Evolutionary conservation across 1,284 basidiomycete genomes (phyloP).

Genomic region (Schizophyllum commune): DNA sequence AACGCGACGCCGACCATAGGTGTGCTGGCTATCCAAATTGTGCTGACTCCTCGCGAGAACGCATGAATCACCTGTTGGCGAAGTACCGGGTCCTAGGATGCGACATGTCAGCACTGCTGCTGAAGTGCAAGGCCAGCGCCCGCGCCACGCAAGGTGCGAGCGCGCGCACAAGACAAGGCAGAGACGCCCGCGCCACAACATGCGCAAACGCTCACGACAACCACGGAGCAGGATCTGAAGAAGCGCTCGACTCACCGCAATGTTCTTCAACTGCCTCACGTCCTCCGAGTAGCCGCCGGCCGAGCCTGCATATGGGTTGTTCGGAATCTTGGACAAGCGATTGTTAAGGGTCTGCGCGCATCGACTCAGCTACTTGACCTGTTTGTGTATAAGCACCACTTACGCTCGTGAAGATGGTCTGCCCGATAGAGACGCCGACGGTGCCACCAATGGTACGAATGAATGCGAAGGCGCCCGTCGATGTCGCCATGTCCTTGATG

Average conservation of each 20-base stretch:
- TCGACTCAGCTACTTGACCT: neutral
- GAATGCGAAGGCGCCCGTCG: slow-evolving; percentile 65
- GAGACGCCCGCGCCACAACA: no score
- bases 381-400: slow-evolving; percentile 16
- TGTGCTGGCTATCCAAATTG: slow-evolving; percentile 67
- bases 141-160: slow-evolving; percentile 5
- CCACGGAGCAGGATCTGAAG: neutral
- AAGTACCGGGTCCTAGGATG: slow-evolving; percentile 35
- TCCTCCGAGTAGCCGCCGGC: slow-evolving; percentile 48
- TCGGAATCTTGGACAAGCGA: slow-evolving; percentile 30
- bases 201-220: neutral
- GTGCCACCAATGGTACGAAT: slow-evolving; percentile 76
- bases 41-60: slow-evolving; percentile 60
- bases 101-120: neutral
- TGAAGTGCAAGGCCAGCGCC: slow-evolving; percentile 4
- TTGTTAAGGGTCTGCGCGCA: slow-evolving; percentile 33
- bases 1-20: slow-evolving; percentile 53
- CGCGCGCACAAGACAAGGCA: neutral
- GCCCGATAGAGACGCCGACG: slow-evolving; percentile 65
- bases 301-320: slow-evolving; percentile 42
- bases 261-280: slow-evolving; percentile 43
- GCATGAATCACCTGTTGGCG: slow-evolving; percentile 55
- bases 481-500: slow-evolving; percentile 73
- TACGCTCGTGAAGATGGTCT: slow-evolving; percentile 60
- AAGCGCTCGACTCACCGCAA: slow-evolving; percentile 26